Evolutionary conservation across 2,329 filamentous ascomycete species (phyloP), one percentile per base, ranked within the genome.

Genomic region (Botrytis fragariae): DNA sequence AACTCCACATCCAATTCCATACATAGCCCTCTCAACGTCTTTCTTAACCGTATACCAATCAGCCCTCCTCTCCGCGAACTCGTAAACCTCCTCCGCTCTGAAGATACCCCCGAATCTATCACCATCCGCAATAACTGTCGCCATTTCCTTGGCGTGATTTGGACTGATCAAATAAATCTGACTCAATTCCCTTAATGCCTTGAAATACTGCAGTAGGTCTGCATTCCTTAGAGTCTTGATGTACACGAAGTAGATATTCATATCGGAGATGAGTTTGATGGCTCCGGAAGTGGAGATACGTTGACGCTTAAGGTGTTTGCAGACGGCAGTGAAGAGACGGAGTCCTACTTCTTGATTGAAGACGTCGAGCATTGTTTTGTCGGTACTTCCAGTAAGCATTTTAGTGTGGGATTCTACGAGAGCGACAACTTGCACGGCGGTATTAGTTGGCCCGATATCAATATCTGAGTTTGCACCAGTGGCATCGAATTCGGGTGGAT

Each of bases 291-390:
- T 93, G 81, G 92, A 95, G 83, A 99, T 89, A 72, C 96, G 91
- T 85, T 98, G 96, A 16, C 95, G 92, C 85, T 99, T 99, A 77
- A 99, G 88, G 83, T 99, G 96, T 84, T 99, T 99, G 87, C 95
- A 98, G 69, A 99, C 86, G 29, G 93, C 92, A 32, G 92, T 91
- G 84, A 98, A 99, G 70, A 99, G 88, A 39, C 96, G 92, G 76
- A 98, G 88, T 0, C 96, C 96, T 39, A 99, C 95, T 84, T 99
- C 96, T 83, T 96, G 94, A 82, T 97, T 98, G 86, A 99, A 99
- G 22, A 99, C 96, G 80, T 99, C 96, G 39, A 99, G 90, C 87
- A 97, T 97, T 75, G 93, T 95, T 85, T 99, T 99, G 81, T 99
- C 96, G 1, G 95, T 98, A 81, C 93, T 97, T 75, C 96, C 96